Evolutionary conservation across 148 eudicot genomes (phyloP).

Genomic region (Beta vulgaris): DNA sequence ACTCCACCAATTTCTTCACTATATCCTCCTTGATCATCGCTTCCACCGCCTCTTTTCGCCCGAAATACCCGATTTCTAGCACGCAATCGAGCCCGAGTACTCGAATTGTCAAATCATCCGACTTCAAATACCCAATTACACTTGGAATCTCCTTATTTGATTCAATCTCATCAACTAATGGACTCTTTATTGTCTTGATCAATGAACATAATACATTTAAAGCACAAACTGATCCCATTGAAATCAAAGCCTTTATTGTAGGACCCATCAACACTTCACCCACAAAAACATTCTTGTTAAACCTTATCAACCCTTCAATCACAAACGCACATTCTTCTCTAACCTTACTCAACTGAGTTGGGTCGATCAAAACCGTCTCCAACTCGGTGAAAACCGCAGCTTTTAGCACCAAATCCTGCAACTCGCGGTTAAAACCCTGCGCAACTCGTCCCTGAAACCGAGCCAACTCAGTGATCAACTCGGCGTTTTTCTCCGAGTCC

Average conservation of each 20-base stretch:
- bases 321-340: slow-evolving; percentile 47
- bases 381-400: slow-evolving; percentile 42
- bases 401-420: slow-evolving; percentile 64
- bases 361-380: slow-evolving; percentile 43
- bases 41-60: slow-evolving; percentile 84
- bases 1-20: slow-evolving; percentile 52
- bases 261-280: slow-evolving; percentile 65
- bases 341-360: slow-evolving; percentile 25
- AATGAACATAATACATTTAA: slow-evolving; percentile 47
- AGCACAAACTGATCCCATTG: slow-evolving; percentile 40
- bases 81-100: slow-evolving; percentile 52
- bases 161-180: slow-evolving; percentile 66
- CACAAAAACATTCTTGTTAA: slow-evolving; percentile 86
- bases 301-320: slow-evolving; percentile 54
- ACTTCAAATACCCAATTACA: slow-evolving; percentile 36
- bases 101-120: slow-evolving; percentile 28
- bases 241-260: slow-evolving; percentile 41
- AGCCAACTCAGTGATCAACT: slow-evolving; percentile 26
- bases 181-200: slow-evolving; percentile 70
- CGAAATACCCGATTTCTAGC: slow-evolving; percentile 77
- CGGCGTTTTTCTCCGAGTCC: slow-evolving; percentile 23
- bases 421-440: slow-evolving; percentile 57
- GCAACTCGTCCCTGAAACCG: slow-evolving; percentile 41
- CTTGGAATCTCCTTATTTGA: slow-evolving; percentile 44
- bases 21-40: slow-evolving; percentile 58